Conservation (phyloP, 176 grass and related monocot species). For the Triticum dicoccoides region DNA sequence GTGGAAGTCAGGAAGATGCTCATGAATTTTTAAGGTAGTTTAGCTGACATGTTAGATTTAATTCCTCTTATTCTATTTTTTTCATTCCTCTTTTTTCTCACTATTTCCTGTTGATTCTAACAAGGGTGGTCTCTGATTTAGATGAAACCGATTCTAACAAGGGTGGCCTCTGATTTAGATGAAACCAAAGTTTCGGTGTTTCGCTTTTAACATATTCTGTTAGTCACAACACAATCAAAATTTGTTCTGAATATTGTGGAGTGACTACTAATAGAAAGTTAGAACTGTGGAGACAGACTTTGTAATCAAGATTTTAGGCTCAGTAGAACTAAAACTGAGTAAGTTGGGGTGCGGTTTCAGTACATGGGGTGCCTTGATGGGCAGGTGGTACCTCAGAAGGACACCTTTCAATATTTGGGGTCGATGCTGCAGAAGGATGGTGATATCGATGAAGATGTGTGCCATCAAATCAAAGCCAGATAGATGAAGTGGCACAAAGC, state of each 20-base stretch:
- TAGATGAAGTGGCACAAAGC: neutral
- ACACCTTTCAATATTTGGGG: neutral
- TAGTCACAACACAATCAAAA: neutral
- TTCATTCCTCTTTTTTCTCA: neutral
- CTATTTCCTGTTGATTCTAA: neutral
- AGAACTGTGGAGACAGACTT: neutral
- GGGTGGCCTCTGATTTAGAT: neutral
- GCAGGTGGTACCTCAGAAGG: neutral
- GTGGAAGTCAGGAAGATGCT: constrained; percentile 98
- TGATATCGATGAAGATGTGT: neutral
- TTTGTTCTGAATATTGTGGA: neutral
- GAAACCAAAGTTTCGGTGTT: neutral
- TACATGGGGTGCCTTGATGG: neutral
- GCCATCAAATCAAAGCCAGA: neutral
- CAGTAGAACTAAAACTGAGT: neutral
- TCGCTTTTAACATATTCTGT: neutral
- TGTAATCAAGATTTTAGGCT: neutral
- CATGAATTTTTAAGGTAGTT: constrained; percentile 94
- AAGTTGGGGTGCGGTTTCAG: neutral
- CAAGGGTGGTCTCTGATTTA: neutral
- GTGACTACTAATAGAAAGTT: neutral
- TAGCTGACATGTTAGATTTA: constrained; percentile 25
- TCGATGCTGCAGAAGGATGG: neutral
- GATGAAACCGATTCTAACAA: neutral
- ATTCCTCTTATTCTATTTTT: neutral